These are phyloP conservation scores for Mallotus nudiflorus DNA, from an alignment of 345 rosid species.

Conservation along the genomic window DNA sequence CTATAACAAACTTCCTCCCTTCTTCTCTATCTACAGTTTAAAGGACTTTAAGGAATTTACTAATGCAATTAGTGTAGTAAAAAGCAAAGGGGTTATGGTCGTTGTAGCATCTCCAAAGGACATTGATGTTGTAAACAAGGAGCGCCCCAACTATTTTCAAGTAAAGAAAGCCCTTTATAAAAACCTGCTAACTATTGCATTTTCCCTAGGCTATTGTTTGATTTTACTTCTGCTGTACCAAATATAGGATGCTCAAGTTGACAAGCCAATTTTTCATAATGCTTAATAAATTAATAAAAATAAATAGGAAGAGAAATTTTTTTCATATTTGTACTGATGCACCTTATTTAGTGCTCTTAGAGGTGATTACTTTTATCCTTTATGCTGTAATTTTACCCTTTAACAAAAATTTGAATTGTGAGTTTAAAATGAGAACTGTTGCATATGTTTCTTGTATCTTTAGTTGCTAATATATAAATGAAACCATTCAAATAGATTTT, in stretches of 20 bases:
- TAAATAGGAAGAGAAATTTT: neutral
- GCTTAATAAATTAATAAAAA: neutral
- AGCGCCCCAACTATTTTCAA: constrained; percentile 55
- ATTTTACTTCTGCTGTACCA: neutral
- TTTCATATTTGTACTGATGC: neutral
- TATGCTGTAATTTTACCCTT: neutral
- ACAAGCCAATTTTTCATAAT: neutral
- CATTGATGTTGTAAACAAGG: constrained; percentile 66
- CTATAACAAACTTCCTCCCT: neutral
- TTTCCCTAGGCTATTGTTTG: neutral
- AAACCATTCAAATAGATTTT: no score
- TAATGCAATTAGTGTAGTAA: constrained; percentile 59
- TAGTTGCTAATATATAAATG: no score
- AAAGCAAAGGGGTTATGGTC: constrained; percentile 68
- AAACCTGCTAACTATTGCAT: neutral
- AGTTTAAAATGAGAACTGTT: neutral
- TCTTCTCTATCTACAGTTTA: constrained; percentile 40
- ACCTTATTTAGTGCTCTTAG: no score
- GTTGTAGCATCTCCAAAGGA: constrained; percentile 83
- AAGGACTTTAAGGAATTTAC: constrained; percentile 87
- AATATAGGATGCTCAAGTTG: neutral
- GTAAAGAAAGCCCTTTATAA: constrained; percentile 70
- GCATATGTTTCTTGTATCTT: neutral
- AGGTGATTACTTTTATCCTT: neutral
- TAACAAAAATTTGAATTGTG: neutral